phyloP scores from a whole-genome alignment of 371 early-diverging fungal genomes.

The Blakeslea trispora region DNA sequence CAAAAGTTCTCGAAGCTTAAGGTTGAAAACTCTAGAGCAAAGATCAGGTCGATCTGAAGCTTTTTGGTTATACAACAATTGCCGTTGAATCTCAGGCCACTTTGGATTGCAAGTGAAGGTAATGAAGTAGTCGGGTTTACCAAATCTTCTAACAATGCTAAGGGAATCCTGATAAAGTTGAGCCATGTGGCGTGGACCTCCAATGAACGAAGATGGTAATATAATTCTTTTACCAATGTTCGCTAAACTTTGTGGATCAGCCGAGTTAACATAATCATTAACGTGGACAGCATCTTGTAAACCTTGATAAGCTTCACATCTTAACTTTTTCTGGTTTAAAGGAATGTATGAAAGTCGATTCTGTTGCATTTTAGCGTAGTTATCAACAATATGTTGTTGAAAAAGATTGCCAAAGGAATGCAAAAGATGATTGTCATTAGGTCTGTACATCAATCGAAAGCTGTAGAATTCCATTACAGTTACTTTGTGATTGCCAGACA shows the following conservation, averaged over 20 bases:
- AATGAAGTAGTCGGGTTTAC: constrained; percentile 33
- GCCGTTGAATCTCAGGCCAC: constrained; percentile 30
- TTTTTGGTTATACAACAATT: constrained; percentile 11
- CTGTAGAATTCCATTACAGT: not conserved
- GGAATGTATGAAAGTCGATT: not conserved
- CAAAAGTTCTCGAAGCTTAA: constrained; percentile 27
- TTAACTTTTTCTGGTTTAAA: not conserved
- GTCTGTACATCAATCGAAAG: not conserved
- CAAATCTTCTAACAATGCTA: constrained; percentile 23
- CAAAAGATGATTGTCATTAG: not conserved
- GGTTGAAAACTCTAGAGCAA: constrained; percentile 19
- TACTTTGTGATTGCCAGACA: not conserved
- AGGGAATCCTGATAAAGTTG: constrained; percentile 37
- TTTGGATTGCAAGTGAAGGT: constrained; percentile 41
- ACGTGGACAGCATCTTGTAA: not conserved
- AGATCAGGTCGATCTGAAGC: constrained; percentile 26
- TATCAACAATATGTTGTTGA: constrained; percentile 9
- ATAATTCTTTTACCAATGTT: not conserved
- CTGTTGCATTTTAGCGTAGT: constrained; percentile 5
- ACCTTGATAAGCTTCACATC: constrained; percentile 2
- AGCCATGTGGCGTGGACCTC: constrained; percentile 30
- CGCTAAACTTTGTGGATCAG: too few relatives aligned
- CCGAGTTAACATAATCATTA: not conserved
- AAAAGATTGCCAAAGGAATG: not conserved
- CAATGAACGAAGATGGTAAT: constrained; percentile 22